phyloP scores from a whole-genome alignment of 495 filamentous ascomycete genomes.

The Alectoria sarmentosa region DNA sequence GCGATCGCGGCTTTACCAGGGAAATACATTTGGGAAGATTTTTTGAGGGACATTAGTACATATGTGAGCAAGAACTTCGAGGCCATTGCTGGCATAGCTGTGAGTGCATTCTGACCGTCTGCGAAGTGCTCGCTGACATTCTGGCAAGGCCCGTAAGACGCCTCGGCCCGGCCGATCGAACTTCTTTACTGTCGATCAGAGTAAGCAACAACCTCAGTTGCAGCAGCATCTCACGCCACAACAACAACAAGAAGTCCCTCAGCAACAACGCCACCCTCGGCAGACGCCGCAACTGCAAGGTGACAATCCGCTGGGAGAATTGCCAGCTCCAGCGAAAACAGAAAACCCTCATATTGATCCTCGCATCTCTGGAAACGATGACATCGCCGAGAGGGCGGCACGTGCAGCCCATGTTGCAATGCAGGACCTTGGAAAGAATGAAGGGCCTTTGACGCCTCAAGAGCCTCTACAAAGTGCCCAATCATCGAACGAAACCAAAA shows the following conservation, averaged over 20 bases:
- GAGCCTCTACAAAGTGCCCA: constrained; percentile 28
- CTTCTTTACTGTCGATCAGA: constrained; percentile 11
- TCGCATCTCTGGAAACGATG: constrained; percentile 29
- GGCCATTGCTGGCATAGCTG: constrained; percentile 49
- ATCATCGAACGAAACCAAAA: constrained; percentile 24
- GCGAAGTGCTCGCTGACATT: constrained; percentile 5
- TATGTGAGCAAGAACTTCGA: constrained; percentile 73
- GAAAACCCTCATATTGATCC: neutral
- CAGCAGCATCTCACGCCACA: constrained; percentile 6
- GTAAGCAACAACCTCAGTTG: constrained; percentile 5
- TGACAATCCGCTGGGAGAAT: neutral
- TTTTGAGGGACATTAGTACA: constrained; percentile 62
- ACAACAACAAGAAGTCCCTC: no score
- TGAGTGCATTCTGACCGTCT: constrained; percentile 27
- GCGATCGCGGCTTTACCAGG: constrained; percentile 57
- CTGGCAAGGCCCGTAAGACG: constrained; percentile 14
- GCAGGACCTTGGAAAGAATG: constrained; percentile 30
- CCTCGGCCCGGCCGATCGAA: constrained; percentile 13
- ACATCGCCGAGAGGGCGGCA: constrained; percentile 47
- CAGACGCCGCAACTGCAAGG: constrained; percentile 9
- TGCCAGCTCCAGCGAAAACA: neutral
- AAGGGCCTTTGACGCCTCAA: constrained; percentile 29
- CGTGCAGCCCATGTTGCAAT: constrained; percentile 49
- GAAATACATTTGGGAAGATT: constrained; percentile 75
- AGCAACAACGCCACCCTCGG: neutral